These are phyloP conservation scores for Cyberlindnera lachancei DNA, from an alignment of 805 yeast genomes.

Conservation along the genomic window DNA sequence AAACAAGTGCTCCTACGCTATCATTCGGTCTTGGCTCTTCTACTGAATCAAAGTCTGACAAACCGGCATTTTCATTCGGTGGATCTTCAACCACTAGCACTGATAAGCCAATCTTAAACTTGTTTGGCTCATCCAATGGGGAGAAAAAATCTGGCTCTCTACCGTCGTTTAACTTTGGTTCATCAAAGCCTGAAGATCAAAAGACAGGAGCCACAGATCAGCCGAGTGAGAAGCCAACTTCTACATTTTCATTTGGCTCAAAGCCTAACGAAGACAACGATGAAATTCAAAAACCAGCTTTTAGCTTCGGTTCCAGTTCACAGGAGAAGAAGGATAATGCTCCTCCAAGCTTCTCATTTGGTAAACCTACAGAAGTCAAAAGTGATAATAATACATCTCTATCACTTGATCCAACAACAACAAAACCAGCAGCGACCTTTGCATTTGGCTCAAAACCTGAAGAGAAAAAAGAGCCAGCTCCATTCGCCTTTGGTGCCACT, in stretches of 20 bases:
- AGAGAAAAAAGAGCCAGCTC: neutral
- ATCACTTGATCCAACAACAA: too few relatives aligned
- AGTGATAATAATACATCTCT: too few relatives aligned
- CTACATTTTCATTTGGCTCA: conserved; percentile 3
- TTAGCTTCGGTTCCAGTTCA: conserved; percentile 3
- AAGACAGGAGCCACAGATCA: neutral
- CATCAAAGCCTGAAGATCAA: conserved; percentile 4
- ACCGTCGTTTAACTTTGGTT: conserved; percentile 10
- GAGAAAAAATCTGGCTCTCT: conserved; percentile 5
- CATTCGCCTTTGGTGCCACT: conserved; percentile 1
- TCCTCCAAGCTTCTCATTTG: conserved; percentile 4
- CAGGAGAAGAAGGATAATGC: conserved; percentile 2
- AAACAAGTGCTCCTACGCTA: too few relatives aligned
- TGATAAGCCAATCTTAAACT: conserved; percentile 3
- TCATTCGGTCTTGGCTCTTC: too few relatives aligned
- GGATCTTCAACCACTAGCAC: too few relatives aligned
- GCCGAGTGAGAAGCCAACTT: neutral
- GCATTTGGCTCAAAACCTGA: conserved; percentile 1
- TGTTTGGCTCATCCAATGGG: too few relatives aligned
- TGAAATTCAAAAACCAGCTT: neutral
- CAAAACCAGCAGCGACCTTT: too few relatives aligned
- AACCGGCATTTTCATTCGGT: too few relatives aligned
- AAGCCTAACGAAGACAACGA: conserved; percentile 1
- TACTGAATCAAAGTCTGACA: too few relatives aligned
- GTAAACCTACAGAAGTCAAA: neutral